These are phyloP conservation scores for Termitomyces sp. DNA, from an alignment of 768 basidiomycete species.

Conservation along the genomic window DNA sequence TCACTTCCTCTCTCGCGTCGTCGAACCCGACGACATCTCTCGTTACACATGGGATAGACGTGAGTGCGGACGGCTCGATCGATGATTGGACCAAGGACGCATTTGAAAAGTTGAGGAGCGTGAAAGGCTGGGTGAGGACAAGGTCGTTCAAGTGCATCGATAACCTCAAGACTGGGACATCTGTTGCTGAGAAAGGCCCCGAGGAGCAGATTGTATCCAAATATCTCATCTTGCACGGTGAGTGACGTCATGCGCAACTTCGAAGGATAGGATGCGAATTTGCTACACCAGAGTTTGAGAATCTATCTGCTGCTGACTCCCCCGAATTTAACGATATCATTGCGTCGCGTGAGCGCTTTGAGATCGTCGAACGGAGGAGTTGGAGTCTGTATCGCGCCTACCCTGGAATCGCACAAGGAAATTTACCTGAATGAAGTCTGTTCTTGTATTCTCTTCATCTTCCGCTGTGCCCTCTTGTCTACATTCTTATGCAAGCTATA, in stretches of 20 bases:
- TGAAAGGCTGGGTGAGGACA: slow-evolving; percentile 39
- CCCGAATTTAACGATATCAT: slow-evolving; percentile 17
- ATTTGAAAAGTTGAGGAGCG: slow-evolving; percentile 18
- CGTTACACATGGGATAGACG: slow-evolving; percentile 32
- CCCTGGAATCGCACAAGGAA: slow-evolving; percentile 43
- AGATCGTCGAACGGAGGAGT: slow-evolving; percentile 27
- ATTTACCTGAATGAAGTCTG: slow-evolving; percentile 17
- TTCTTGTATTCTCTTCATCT: not conserved
- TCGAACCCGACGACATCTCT: slow-evolving; percentile 29
- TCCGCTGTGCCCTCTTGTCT: not conserved
- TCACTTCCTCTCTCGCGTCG: slow-evolving; percentile 31
- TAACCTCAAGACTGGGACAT: slow-evolving; percentile 35
- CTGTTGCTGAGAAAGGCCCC: slow-evolving; percentile 19
- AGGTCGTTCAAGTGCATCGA: slow-evolving; percentile 40
- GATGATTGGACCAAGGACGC: slow-evolving; percentile 25
- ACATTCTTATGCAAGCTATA: not conserved
- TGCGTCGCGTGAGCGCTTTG: slow-evolving; percentile 15
- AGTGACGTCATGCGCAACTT: slow-evolving; percentile 6
- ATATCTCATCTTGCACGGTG: slow-evolving; percentile 44
- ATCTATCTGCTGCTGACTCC: slow-evolving; percentile 15
- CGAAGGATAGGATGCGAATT: not conserved
- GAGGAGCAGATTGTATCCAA: slow-evolving; percentile 33
- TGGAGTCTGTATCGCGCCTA: slow-evolving; percentile 51
- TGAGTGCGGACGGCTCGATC: slow-evolving; percentile 13
- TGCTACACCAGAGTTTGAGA: slow-evolving; percentile 19